Evolutionary conservation across 257 asterid species (phyloP).

Genomic region (Mitragyna speciosa): DNA sequence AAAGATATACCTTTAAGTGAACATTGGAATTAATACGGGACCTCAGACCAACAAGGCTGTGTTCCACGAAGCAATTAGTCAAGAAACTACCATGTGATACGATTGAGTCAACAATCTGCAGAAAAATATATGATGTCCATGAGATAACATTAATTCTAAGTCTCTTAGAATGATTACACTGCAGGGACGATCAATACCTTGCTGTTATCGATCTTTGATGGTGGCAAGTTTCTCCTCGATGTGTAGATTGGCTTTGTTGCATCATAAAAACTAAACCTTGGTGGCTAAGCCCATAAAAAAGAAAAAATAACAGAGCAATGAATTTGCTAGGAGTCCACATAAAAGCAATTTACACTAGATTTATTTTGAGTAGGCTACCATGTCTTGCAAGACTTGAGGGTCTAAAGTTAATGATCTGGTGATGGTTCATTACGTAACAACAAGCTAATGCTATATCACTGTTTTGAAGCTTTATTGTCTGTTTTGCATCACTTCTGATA

Average conservation of each 20-base stretch:
- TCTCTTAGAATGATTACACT: background rate
- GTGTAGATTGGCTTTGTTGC: slow-evolving; percentile 93
- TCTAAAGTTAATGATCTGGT: background rate
- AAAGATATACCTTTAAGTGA: slow-evolving; percentile 58
- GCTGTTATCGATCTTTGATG: slow-evolving; percentile 82
- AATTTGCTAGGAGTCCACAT: background rate
- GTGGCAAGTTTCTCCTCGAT: slow-evolving; percentile 93
- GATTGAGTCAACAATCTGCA: slow-evolving; percentile 89
- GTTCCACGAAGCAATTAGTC: slow-evolving; percentile 73
- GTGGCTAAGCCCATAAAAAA: slow-evolving; percentile 50
- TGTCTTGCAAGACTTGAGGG: background rate
- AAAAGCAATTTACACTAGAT: background rate
- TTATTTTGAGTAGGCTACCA: no score
- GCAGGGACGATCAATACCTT: slow-evolving; percentile 48
- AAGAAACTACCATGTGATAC: slow-evolving; percentile 91
- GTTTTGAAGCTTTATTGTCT: background rate
- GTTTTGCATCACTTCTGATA: background rate
- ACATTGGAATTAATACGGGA: slow-evolving; percentile 81
- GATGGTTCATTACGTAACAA: background rate
- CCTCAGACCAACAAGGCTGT: slow-evolving; percentile 85
- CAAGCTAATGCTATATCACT: background rate
- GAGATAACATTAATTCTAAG: background rate
- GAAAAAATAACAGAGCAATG: slow-evolving; percentile 20
- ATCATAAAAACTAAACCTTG: slow-evolving; percentile 92
- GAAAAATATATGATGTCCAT: slow-evolving; percentile 20